These are phyloP conservation scores for Pleurotus giganteus DNA, from an alignment of 768 basidiomycete genomes.

Conservation along the genomic window DNA sequence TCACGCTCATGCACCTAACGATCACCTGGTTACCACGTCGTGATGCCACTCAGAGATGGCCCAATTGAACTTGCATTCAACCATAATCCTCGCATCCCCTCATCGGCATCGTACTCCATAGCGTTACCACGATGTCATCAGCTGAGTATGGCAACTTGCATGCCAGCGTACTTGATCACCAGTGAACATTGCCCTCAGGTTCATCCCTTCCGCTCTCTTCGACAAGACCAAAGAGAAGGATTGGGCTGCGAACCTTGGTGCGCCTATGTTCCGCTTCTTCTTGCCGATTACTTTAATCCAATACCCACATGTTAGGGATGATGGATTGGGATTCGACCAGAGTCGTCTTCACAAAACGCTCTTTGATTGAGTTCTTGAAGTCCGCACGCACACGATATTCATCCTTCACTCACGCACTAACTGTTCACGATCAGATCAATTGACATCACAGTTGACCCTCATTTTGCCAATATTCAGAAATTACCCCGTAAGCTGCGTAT, in stretches of 20 bases:
- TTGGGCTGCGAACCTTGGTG: slow-evolving; percentile 69
- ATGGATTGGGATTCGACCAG: slow-evolving; percentile 77
- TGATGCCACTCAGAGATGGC: slow-evolving; percentile 12
- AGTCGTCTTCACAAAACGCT: slow-evolving; percentile 79
- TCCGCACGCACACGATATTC: slow-evolving; percentile 27
- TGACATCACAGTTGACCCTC: slow-evolving; percentile 74
- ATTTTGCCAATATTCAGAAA: slow-evolving; percentile 71
- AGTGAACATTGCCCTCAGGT: slow-evolving; percentile 38
- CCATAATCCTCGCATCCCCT: neutral
- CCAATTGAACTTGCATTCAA: neutral
- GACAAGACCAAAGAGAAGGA: slow-evolving; percentile 70
- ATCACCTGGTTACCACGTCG: neutral
- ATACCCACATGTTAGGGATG: slow-evolving; percentile 49
- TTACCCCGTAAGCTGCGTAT: slow-evolving; percentile 56
- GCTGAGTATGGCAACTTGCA: neutral
- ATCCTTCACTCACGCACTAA: neutral
- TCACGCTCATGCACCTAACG: slow-evolving; percentile 1
- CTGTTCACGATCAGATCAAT: slow-evolving; percentile 49
- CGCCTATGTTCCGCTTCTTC: slow-evolving; percentile 16
- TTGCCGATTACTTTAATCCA: neutral
- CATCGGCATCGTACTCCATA: neutral
- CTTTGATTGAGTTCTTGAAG: slow-evolving; percentile 77
- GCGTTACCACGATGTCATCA: slow-evolving; percentile 10
- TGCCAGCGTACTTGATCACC: neutral
- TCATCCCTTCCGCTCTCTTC: slow-evolving; percentile 52